Evolutionary conservation across 2,329 filamentous ascomycete genomes (phyloP).

Genomic region (Colletotrichum paranaense): DNA sequence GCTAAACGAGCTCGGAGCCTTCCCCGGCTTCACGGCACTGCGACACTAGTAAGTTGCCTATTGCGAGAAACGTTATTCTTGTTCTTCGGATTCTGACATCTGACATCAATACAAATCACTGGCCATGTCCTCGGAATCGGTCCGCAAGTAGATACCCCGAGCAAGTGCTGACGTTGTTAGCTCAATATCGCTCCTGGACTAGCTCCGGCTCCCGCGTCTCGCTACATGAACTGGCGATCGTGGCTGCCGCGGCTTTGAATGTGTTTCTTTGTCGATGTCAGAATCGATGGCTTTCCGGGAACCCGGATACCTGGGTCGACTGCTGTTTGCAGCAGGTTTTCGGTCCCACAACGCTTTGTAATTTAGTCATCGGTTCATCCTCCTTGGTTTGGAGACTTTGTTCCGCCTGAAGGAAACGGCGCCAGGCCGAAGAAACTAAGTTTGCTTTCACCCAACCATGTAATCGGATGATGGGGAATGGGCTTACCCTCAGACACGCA

Average conservation of each 20-base stretch:
- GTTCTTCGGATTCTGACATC: too few relatives aligned
- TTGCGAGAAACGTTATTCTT: neutral
- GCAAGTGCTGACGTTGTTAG: neutral
- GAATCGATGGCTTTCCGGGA: neutral
- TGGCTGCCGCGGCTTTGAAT: neutral
- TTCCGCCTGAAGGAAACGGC: neutral
- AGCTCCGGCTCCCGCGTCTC: neutral
- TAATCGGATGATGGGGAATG: conserved; percentile 12
- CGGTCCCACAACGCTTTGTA: neutral
- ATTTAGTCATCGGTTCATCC: neutral
- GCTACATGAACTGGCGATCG: neutral
- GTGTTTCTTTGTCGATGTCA: neutral
- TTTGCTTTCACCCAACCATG: conserved; percentile 1
- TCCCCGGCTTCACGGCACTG: neutral
- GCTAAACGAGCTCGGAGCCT: neutral
- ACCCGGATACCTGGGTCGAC: neutral
- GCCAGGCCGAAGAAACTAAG: neutral
- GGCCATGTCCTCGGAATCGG: neutral
- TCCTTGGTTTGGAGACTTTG: neutral
- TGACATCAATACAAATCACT: too few relatives aligned
- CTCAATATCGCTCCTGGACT: neutral
- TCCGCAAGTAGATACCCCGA: neutral
- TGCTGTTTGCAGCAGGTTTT: neutral
- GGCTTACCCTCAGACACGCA: neutral
- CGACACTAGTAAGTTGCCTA: neutral